Percentiles rank a stretch among this genome's conserved stretches.
These are phyloP conservation scores for Myrmaecium sp. DNA, from an alignment of 2,329 filamentous ascomycete genomes.

Conservation along the genomic window DNA sequence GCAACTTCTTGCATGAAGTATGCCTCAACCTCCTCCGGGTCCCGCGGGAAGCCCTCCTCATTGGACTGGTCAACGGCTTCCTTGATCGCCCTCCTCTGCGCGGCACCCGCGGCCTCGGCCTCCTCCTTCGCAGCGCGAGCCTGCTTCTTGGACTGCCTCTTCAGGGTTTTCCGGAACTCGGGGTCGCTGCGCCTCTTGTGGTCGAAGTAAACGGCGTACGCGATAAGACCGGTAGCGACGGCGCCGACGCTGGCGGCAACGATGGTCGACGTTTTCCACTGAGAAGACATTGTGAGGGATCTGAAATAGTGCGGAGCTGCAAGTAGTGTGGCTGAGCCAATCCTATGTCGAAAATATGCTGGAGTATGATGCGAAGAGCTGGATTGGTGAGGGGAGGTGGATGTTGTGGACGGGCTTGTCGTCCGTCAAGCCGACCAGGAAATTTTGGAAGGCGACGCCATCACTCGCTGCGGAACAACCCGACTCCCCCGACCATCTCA, in stretches of 20 bases:
- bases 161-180: slow-evolving; percentile 45
- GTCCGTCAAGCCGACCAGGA: too few species aligned
- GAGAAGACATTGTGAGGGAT: too few species aligned
- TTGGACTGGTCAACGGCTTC: slow-evolving; percentile 62
- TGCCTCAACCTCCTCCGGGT: slow-evolving; percentile 81
- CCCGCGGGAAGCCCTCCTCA: slow-evolving; percentile 78
- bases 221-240: slow-evolving; percentile 40
- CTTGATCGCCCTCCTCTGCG: slow-evolving; percentile 60
- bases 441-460: too few species aligned
- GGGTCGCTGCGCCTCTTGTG: slow-evolving; percentile 46
- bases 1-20: slow-evolving; percentile 97
- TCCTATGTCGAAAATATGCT: too few species aligned
- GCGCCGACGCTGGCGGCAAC: slow-evolving; percentile 41
- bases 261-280: slow-evolving; percentile 40
- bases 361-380: too few species aligned
- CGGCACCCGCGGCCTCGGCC: slow-evolving; percentile 45
- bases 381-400: too few species aligned
- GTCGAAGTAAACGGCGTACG: slow-evolving; percentile 52
- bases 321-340: too few species aligned
- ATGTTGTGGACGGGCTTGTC: too few species aligned
- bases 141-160: slow-evolving; percentile 59
- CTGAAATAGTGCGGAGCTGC: too few species aligned
- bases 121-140: slow-evolving; percentile 56
- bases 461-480: too few species aligned
- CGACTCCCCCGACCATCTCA: too few species aligned